Base-by-base conservation (phyloP, 1,284 basidiomycete species). In the Leccinum subrobustum region DNA sequence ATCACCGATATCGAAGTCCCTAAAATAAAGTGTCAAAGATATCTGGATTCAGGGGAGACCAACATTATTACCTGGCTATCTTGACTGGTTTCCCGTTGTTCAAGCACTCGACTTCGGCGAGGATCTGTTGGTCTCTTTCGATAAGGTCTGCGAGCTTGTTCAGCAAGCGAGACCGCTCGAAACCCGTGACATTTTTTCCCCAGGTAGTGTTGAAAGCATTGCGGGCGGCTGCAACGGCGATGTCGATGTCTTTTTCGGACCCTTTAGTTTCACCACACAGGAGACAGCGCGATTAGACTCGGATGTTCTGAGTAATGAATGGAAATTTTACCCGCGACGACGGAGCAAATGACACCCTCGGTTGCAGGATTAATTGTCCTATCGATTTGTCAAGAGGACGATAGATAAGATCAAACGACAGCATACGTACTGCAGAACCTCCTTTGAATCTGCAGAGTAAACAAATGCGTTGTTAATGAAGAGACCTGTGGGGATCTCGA, bases 401-500 rank as follows among this genome's bases (percentile, higher is more conserved):
- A 57, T 44, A 42, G 63, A 56, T 52, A 39, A 52, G 59, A 52
- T 60, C 51, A 31, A 29, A 56, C 29, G 60, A 60, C n/a, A 58
- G 29, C 20, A 54, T 52, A 44, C 78, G 66, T 65, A 89, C 89
- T 82, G 70, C 69, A 89, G 83, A 55, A 77, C 73, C 59, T 88
- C 86, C 23, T 78, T 72, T 35, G 83, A 85, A 67, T 89, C 86
- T 25, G 81, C 79, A 9, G 87, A 90, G 12, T 82, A 73, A 31
- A 93, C 89, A 67, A 93, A 95, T 70, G 92, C 81, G 74, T 94
- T 93, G 80, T 93, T 88, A 76, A 97, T 96, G 81, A 96, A 96
- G 48, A 96, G 83, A 35, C 93, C 93, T 4, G 91, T 93, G 16
- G 87, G 87, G 35, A 93, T 79, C 33, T 79, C 78, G 59, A 93